Conservation (phyloP, 1,284 basidiomycete genomes). For the Chondrostereum purpureum region DNA sequence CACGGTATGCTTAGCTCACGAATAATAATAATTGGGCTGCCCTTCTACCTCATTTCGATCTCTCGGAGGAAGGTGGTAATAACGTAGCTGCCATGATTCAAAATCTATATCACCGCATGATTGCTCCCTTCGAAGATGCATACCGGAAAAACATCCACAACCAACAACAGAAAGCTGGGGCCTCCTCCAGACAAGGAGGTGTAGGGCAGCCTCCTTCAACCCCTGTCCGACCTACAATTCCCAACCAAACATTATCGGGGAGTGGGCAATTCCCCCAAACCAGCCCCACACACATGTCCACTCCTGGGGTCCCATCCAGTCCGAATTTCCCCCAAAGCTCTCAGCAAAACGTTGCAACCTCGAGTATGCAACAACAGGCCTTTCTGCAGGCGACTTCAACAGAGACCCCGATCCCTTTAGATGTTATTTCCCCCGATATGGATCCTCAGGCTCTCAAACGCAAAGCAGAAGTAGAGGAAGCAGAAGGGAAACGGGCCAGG, state of each 20-base stretch:
- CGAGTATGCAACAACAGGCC: conserved; percentile 13
- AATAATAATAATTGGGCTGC: conserved; percentile 41
- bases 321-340: conserved; percentile 33
- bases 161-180: conserved; percentile 47
- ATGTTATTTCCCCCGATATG: conserved; percentile 33
- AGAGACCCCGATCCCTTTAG: conserved; percentile 15
- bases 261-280: neutral
- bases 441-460: conserved; percentile 60
- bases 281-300: conserved; percentile 1
- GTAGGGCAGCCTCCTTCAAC: conserved; percentile 14
- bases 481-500: conserved; percentile 58
- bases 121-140: conserved; percentile 63
- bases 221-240: conserved; percentile 9
- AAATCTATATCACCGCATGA: conserved; percentile 52
- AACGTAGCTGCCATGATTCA: conserved; percentile 43
- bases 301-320: conserved; percentile 24
- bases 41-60: conserved; percentile 49
- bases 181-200: conserved; percentile 23
- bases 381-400: neutral
- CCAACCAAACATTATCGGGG: neutral
- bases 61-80: conserved; percentile 54
- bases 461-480: conserved; percentile 61
- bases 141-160: conserved; percentile 56
- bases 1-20: no score
- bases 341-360: conserved; percentile 26